Evolutionary conservation across 169 alveolate species (phyloP).

Genomic region (Perkinsus olseni): DNA sequence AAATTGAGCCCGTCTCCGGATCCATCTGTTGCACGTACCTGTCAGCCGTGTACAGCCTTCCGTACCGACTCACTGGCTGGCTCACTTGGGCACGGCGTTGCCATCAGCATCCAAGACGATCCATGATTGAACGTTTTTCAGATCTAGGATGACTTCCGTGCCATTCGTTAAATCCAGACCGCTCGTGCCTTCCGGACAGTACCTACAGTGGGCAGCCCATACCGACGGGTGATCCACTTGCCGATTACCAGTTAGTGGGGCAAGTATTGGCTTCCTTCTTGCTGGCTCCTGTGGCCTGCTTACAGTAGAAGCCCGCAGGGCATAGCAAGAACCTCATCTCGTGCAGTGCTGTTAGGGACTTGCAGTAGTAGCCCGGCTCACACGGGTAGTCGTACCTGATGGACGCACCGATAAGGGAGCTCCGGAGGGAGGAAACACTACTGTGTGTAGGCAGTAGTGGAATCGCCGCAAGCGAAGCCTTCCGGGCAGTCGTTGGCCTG

Average conservation of each 20-base stretch:
- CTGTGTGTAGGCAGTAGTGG: slow-evolving; percentile 6
- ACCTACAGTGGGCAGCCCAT: neutral
- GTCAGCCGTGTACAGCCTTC: neutral
- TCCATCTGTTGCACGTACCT: neutral
- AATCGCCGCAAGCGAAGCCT: slow-evolving; percentile 8
- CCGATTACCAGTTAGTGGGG: neutral
- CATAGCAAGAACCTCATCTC: slow-evolving; percentile 12
- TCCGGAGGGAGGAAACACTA: neutral
- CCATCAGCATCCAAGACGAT: neutral
- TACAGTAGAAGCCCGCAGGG: slow-evolving; percentile 8
- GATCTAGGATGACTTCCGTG: neutral
- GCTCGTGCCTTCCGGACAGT: neutral
- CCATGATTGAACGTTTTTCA: neutral
- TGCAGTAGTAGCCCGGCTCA: slow-evolving; percentile 15
- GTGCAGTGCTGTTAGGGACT: neutral
- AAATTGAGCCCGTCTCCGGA: neutral
- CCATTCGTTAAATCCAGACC: neutral
- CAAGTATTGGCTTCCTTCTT: neutral
- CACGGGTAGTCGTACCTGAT: slow-evolving; percentile 12
- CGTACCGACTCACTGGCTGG: neutral
- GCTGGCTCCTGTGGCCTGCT: slow-evolving; percentile 7
- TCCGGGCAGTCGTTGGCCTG: slow-evolving; percentile 13
- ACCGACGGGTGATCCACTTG: neutral
- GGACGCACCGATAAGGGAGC: neutral
- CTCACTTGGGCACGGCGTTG: neutral